Base-by-base conservation (phyloP, 371 early-diverging fungal species). In the Saksenaea vasiformis region DNA sequence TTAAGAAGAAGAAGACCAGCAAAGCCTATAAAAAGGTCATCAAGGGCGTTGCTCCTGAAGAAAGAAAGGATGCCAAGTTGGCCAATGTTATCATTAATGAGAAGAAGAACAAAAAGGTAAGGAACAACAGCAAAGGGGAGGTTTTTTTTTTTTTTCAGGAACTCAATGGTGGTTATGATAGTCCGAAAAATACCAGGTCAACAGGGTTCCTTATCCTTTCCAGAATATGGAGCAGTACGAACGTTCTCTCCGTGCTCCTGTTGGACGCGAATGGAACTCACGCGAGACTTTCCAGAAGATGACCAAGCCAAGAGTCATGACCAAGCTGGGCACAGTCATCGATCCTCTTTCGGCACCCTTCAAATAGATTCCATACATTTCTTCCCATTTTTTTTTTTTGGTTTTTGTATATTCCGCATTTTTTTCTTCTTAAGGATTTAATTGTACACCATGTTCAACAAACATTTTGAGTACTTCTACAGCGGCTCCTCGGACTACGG, bases 231-330 rank as follows among this genome's bases (percentile, higher is more conserved):
- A 91, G 62, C 95, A 96, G 78, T 97, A 95, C 78, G 96, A 96
- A 70, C 84, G 88, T 55, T 88, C 88, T 19, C 77, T 97, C 60
- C 85, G 87, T 39, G 78, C 87, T 47, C 97, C 98, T 53, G 70
- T 98, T n/a, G 98, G 98, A 58, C 87, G 85, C 66, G 97, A 98
- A 80, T 98, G 98, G 98, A 96, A 95, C 71, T 90, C 98, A 3
- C 77, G 85, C 34, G 73, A 80, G 54, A 82, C 90, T 4, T 88
- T 89, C 80, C 73, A 82, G 34, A 89, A 89, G 78, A 68, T 87
- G 61, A 89, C 90, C 56, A 85, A 88, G 78, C 98, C 98, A 15
- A 82, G 88, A 43, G 83, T 97, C 35, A 82, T 89, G 61, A 92
- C 93, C 34, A 93, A 93, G 73, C 78, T 90, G 61, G 98, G 98